Evolutionary conservation across 768 basidiomycete species (phyloP).

Genomic region (Sutorius australiensis): DNA sequence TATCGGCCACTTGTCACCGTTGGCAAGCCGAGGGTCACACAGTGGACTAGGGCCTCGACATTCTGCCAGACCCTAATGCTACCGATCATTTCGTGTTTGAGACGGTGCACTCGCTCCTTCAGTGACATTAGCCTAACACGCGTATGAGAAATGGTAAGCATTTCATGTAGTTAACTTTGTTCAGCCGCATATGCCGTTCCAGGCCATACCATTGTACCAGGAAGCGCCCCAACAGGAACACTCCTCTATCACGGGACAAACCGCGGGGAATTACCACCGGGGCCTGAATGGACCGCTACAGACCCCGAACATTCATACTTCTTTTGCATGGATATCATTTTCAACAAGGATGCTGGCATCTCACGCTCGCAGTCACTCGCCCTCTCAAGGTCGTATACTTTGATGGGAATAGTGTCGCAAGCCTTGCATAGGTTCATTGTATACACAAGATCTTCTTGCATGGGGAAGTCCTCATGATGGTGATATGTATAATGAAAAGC

Average conservation of each 20-base stretch:
- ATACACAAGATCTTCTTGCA: conserved; percentile 45
- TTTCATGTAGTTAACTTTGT: not conserved
- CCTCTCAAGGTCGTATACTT: conserved; percentile 48
- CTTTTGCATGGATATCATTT: conserved; percentile 31
- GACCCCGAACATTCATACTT: conserved; percentile 36
- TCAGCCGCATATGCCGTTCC: not conserved
- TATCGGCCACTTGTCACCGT: not conserved
- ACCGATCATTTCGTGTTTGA: conserved; percentile 29
- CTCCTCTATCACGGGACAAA: conserved; percentile 31
- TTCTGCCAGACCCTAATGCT: conserved; percentile 4
- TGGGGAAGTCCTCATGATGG: conserved; percentile 35
- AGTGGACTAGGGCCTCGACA: too few relatives aligned
- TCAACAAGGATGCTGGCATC: conserved; percentile 16
- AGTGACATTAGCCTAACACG: conserved; percentile 43
- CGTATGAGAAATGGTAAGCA: conserved; percentile 38
- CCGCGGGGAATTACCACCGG: conserved; percentile 16
- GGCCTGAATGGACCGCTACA: conserved; percentile 29
- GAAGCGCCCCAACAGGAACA: conserved; percentile 31
- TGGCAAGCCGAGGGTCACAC: too few relatives aligned
- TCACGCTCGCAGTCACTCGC: conserved; percentile 19
- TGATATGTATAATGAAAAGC: conserved; percentile 26
- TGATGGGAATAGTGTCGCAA: conserved; percentile 48
- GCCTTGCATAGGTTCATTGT: conserved; percentile 42
- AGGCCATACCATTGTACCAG: conserved; percentile 26
- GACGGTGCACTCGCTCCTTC: conserved; percentile 26